A percentile compares a stretch with the other conserved stretches of the same genome.
Evolutionary conservation across 2,329 filamentous ascomycete species (phyloP).

Genomic region (Amphichorda felina): DNA sequence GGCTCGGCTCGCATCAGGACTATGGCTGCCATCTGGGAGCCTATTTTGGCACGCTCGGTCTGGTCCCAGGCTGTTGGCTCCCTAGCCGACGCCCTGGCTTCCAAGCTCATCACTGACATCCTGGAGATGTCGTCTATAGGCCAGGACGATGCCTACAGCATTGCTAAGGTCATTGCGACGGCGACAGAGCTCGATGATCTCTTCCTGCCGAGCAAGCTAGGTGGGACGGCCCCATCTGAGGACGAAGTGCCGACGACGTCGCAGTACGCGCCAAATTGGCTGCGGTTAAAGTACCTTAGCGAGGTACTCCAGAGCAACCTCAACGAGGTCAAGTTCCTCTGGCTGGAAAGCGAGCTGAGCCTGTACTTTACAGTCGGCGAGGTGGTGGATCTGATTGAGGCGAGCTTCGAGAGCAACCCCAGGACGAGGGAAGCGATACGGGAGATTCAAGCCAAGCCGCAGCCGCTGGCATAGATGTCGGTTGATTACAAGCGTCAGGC

Average conservation of each 20-base stretch:
- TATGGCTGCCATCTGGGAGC: conserved; percentile 43
- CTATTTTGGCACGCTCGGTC: conserved; percentile 45
- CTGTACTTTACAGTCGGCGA: conserved; percentile 49
- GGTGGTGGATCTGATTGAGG: conserved; percentile 48
- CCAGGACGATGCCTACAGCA: conserved; percentile 51
- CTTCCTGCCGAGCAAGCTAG: conserved; percentile 35
- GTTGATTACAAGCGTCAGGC: too few species aligned
- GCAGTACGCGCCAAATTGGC: conserved; percentile 50
- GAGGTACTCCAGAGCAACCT: conserved; percentile 57
- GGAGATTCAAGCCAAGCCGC: conserved; percentile 42
- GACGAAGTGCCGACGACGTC: conserved; percentile 39
- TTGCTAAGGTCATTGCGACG: conserved; percentile 44
- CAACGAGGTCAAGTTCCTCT: conserved; percentile 49
- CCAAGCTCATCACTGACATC: conserved; percentile 49
- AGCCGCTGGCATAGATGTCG: conserved; percentile 16
- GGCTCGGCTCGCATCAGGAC: conserved; percentile 40
- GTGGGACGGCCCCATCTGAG: conserved; percentile 8
- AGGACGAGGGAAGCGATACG: conserved; percentile 44
- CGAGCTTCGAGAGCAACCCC: conserved; percentile 53
- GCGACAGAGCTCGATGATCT: conserved; percentile 48
- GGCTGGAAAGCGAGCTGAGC: conserved; percentile 55
- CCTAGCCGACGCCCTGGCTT: conserved; percentile 43
- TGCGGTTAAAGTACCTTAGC: conserved; percentile 51
- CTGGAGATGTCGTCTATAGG: conserved; percentile 49
- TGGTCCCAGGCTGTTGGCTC: conserved; percentile 53